These are phyloP conservation scores for Silene latifolia DNA, from an alignment of 148 eudicot species.

Conservation along the genomic window DNA sequence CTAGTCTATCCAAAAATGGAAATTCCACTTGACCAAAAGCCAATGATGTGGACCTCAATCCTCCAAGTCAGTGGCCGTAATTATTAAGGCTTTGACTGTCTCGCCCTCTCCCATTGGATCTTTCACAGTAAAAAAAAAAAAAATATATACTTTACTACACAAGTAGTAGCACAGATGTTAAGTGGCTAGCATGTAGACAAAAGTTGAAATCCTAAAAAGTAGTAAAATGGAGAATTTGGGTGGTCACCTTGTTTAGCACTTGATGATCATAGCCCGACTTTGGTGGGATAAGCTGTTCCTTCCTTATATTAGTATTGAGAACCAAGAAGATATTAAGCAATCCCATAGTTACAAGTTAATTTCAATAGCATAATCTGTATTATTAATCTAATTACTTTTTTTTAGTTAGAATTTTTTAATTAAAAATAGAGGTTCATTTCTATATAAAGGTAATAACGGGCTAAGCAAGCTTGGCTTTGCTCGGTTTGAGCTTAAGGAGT, in stretches of 20 bases:
- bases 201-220: conserved; percentile 23
- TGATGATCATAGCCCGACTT: conserved; percentile 22
- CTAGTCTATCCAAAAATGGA: conserved; percentile 28
- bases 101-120: conserved; percentile 38
- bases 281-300: conserved; percentile 20
- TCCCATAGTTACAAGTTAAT: neutral
- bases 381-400: too few relatives aligned
- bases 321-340: conserved; percentile 6
- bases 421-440: too few relatives aligned
- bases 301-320: conserved; percentile 11
- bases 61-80: conserved; percentile 29
- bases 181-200: conserved; percentile 27
- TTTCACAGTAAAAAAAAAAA: conserved; percentile 18
- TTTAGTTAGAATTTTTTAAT: too few relatives aligned
- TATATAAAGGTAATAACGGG: too few relatives aligned
- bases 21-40: conserved; percentile 20
- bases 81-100: conserved; percentile 33
- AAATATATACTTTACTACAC: conserved; percentile 12
- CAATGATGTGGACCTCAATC: conserved; percentile 23
- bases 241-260: conserved; percentile 13
- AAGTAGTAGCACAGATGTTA: neutral
- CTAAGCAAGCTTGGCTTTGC: too few relatives aligned
- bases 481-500: too few relatives aligned
- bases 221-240: conserved; percentile 16
- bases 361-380: too few relatives aligned